A percentile compares a stretch with the other conserved stretches of the same genome.
phyloP scores from a whole-genome alignment of 2,329 filamentous ascomycete genomes.

The Hymenoscyphus occultus region DNA sequence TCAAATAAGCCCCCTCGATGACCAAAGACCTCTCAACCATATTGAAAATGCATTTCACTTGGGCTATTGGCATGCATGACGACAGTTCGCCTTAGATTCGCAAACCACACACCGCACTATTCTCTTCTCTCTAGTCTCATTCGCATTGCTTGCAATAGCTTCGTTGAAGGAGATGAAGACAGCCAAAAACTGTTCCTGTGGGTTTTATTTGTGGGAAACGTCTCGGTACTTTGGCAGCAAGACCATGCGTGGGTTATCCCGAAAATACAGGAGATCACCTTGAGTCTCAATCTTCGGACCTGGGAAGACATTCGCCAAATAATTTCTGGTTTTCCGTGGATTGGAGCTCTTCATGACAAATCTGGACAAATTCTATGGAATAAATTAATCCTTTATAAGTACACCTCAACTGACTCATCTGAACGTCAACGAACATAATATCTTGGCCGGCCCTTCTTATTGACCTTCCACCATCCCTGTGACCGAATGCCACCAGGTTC shows the following conservation, averaged over 20 bases:
- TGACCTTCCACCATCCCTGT: too few species aligned
- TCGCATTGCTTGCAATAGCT: background rate
- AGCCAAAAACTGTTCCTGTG: background rate
- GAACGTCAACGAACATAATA: background rate
- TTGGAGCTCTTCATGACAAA: background rate
- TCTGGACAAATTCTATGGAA: background rate
- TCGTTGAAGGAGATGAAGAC: too few species aligned
- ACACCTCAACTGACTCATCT: background rate
- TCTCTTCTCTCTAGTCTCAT: background rate
- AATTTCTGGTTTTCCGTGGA: background rate
- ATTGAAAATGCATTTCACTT: background rate
- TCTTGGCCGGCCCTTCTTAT: too few species aligned
- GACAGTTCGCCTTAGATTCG: background rate
- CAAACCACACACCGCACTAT: background rate
- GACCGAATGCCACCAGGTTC: too few species aligned
- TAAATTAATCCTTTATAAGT: background rate
- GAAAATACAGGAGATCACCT: background rate
- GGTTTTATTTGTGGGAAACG: background rate
- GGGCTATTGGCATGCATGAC: background rate
- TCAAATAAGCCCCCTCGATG: constrained; percentile 19
- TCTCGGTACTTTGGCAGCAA: background rate
- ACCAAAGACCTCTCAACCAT: background rate
- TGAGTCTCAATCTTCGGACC: background rate
- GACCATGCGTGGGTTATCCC: background rate
- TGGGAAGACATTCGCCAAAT: background rate